phyloP scores from a whole-genome alignment of 164 flowering plant genomes.

The Chloranthus sessilifolius region DNA sequence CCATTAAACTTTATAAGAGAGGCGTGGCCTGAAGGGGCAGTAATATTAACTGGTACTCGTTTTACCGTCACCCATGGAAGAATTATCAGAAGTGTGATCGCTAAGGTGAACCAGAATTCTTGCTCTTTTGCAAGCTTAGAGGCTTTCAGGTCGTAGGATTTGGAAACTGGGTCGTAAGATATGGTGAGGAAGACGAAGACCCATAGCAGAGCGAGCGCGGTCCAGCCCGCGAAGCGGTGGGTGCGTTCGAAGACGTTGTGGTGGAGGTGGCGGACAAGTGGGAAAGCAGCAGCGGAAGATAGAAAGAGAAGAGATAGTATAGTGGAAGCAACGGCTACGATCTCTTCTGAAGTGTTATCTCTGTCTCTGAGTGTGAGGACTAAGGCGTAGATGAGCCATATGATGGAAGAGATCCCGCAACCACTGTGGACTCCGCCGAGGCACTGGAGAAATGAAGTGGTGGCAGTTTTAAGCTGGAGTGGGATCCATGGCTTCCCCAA shows the following conservation, averaged over 20 bases:
- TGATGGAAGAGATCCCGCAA: conserved; percentile 49
- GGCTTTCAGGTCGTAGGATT: conserved; percentile 19
- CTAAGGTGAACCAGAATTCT: conserved; percentile 59
- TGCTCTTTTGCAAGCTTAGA: conserved; percentile 29
- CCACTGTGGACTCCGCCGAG: conserved; percentile 59
- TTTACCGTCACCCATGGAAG: conserved; percentile 62
- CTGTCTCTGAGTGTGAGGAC: conserved; percentile 30
- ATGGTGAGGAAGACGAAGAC: conserved; percentile 35
- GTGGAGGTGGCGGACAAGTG: conserved; percentile 58
- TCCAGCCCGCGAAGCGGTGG: conserved; percentile 56
- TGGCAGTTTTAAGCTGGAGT: conserved; percentile 34
- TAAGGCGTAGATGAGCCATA: conserved; percentile 50
- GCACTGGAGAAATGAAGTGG: conserved; percentile 47
- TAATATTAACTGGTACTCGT: conserved; percentile 37
- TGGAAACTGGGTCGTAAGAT: conserved; percentile 36
- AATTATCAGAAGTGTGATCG: conserved; percentile 42
- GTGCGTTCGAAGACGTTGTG: conserved; percentile 55
- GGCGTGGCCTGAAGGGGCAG: conserved; percentile 57
- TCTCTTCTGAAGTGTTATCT: conserved; percentile 31
- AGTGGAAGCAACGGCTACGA: conserved; percentile 30
- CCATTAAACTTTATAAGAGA: conserved; percentile 54
- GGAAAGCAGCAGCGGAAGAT: conserved; percentile 55
- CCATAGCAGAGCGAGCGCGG: conserved; percentile 48
- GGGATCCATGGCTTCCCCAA: conserved; percentile 47
- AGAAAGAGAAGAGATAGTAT: conserved; percentile 43